phyloP scores from a whole-genome alignment of 2,329 filamentous ascomycete genomes.

The Rasamsonia emersonii region DNA sequence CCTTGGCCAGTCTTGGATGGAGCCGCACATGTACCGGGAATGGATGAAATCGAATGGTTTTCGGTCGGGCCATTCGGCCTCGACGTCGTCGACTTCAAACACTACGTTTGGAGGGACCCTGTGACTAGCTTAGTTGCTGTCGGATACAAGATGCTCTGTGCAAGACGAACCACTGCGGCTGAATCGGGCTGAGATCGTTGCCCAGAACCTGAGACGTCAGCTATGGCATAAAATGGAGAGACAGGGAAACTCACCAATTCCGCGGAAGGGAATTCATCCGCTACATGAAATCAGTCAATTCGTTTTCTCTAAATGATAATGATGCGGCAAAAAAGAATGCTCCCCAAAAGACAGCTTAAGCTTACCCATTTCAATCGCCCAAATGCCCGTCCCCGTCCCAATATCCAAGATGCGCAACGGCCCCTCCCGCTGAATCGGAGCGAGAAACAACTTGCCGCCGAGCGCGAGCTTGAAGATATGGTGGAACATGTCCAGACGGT shows the following conservation, averaged over 20 bases:
- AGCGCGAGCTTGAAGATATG: conserved; percentile 12
- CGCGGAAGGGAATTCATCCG: not conserved
- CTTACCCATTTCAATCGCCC: conserved; percentile 2
- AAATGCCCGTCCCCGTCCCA: conserved; percentile 1
- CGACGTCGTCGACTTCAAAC: conserved; percentile 12
- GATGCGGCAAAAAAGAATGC: not conserved
- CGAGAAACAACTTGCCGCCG: conserved; percentile 6
- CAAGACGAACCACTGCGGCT: no score
- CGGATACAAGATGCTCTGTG: not conserved
- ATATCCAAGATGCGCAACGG: conserved; percentile 1
- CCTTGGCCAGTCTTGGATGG: conserved; percentile 10
- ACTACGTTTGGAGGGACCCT: conserved; percentile 13
- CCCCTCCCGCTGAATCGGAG: not conserved
- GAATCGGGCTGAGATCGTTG: conserved; percentile 2
- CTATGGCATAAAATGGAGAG: not conserved
- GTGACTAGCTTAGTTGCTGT: not conserved
- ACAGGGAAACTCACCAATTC: not conserved
- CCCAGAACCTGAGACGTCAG: conserved; percentile 1
- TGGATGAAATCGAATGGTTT: conserved; percentile 14
- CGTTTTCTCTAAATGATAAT: no score
- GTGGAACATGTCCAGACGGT: conserved; percentile 10
- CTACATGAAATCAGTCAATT: not conserved
- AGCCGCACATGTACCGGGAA: conserved; percentile 7
- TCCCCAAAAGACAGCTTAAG: not conserved
- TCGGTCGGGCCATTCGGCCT: conserved; percentile 9